phyloP scores from a whole-genome alignment of 768 basidiomycete genomes.

The Lentinula raphanica region DNA sequence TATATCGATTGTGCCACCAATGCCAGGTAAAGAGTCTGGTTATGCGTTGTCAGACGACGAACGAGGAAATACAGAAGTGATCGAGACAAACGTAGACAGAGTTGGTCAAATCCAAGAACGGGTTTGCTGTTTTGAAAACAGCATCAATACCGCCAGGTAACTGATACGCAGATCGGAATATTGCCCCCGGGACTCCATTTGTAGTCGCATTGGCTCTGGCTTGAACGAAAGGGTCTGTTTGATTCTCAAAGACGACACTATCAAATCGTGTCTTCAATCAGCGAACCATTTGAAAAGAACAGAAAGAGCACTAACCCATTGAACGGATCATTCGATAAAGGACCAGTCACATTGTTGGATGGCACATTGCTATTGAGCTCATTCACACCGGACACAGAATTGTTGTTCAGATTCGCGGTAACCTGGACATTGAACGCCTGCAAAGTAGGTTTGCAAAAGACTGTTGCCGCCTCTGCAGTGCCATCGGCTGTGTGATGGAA shows the following conservation, averaged over 20 bases:
- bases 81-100: constrained; percentile 43
- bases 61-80: not conserved
- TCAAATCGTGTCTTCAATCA: not conserved
- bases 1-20: constrained; percentile 55
- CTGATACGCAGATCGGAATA: constrained; percentile 48
- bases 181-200: constrained; percentile 55
- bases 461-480: constrained; percentile 36
- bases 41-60: not conserved
- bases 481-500: constrained; percentile 30
- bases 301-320: constrained; percentile 46
- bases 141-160: constrained; percentile 33
- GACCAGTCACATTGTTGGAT: constrained; percentile 49
- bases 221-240: constrained; percentile 38
- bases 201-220: constrained; percentile 45
- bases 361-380: constrained; percentile 21
- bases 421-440: constrained; percentile 37
- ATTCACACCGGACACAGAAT: constrained; percentile 34
- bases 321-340: constrained; percentile 41
- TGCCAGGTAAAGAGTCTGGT: constrained; percentile 56
- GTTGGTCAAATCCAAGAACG: constrained; percentile 48
- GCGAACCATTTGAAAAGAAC: not conserved
- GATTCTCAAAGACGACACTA: constrained; percentile 24
- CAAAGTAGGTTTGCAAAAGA: constrained; percentile 57
- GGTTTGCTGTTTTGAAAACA: constrained; percentile 43
- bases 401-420: constrained; percentile 37